Conservation (phyloP, 2,329 filamentous ascomycete species). For the Microascus cirrosus region DNA sequence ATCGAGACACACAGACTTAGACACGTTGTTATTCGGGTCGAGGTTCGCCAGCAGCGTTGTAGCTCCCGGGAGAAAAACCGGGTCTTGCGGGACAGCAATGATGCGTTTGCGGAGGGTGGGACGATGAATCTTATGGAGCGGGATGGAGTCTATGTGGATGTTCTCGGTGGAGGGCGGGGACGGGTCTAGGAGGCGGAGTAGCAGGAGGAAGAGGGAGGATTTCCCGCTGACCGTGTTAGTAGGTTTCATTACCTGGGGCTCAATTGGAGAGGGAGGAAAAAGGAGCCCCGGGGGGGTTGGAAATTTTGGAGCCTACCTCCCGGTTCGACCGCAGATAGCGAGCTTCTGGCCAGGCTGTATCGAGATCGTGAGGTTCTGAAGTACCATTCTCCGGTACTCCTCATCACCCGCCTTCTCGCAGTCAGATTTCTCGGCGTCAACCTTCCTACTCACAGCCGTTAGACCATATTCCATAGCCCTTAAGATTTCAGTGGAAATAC, state of each 20-base stretch:
- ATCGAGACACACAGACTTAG: slow-evolving; percentile 18
- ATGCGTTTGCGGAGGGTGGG: slow-evolving; percentile 30
- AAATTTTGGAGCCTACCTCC: slow-evolving; percentile 13
- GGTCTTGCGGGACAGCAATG: slow-evolving; percentile 41
- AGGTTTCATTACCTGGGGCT: not conserved
- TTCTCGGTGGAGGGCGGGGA: slow-evolving; percentile 10
- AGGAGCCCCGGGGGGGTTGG: too few species aligned
- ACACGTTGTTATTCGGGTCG: slow-evolving; percentile 23
- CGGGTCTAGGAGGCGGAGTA: slow-evolving; percentile 29
- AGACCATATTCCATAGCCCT: not conserved
- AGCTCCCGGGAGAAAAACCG: slow-evolving; percentile 36
- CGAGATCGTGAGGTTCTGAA: slow-evolving; percentile 13
- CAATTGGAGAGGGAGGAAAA: too few species aligned
- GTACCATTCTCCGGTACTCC: not conserved
- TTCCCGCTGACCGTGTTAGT: slow-evolving; percentile 22
- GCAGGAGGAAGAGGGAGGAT: slow-evolving; percentile 26
- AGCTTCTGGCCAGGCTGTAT: slow-evolving; percentile 20
- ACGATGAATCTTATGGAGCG: slow-evolving; percentile 25
- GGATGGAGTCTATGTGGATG: slow-evolving; percentile 31
- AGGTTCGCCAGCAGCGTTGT: slow-evolving; percentile 28
- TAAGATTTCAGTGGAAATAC: too few species aligned
- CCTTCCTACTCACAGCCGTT: not conserved
- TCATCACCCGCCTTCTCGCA: not conserved
- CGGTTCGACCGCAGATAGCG: slow-evolving; percentile 24
- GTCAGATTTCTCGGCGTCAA: not conserved